Evolutionary conservation across 768 basidiomycete genomes (phyloP).

Genomic region (Naganishia randhawae): DNA sequence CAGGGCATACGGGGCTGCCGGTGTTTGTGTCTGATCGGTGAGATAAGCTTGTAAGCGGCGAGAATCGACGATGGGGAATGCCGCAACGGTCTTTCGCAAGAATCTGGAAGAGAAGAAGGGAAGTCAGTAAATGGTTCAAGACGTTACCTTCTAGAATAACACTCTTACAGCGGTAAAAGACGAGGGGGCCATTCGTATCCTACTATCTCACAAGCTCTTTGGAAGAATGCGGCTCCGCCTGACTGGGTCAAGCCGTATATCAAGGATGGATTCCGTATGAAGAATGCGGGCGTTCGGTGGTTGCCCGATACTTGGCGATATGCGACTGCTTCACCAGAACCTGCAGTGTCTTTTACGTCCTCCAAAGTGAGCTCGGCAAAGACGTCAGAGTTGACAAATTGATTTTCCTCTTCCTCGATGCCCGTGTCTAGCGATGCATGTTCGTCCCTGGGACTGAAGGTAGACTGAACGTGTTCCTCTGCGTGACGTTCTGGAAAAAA

Average conservation of each 20-base stretch:
- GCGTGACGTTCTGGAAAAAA: not conserved
- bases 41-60: slow-evolving; percentile 32
- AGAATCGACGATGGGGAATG: slow-evolving; percentile 33
- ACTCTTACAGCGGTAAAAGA: slow-evolving; percentile 24
- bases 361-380: slow-evolving; percentile 28
- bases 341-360: slow-evolving; percentile 15
- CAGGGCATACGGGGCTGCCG: slow-evolving; percentile 32
- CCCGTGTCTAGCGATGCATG: slow-evolving; percentile 10
- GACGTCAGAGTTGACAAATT: slow-evolving; percentile 29
- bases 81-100: slow-evolving; percentile 26
- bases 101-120: slow-evolving; percentile 4
- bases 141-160: not conserved
- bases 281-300: slow-evolving; percentile 28
- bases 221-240: slow-evolving; percentile 23
- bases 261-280: slow-evolving; percentile 26
- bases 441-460: not conserved
- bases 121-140: not conserved
- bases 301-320: slow-evolving; percentile 31
- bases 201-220: slow-evolving; percentile 6
- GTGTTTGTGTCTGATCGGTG: slow-evolving; percentile 15
- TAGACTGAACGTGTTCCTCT: not conserved
- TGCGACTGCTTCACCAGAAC: slow-evolving; percentile 18
- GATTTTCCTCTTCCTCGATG: slow-evolving; percentile 29
- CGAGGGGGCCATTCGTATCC: slow-evolving; percentile 22
- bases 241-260: slow-evolving; percentile 31